Percentiles rank a stretch among this genome's conserved stretches.
These are phyloP conservation scores for Litchi chinensis DNA, from an alignment of 345 rosid genomes.

Conservation along the genomic window DNA sequence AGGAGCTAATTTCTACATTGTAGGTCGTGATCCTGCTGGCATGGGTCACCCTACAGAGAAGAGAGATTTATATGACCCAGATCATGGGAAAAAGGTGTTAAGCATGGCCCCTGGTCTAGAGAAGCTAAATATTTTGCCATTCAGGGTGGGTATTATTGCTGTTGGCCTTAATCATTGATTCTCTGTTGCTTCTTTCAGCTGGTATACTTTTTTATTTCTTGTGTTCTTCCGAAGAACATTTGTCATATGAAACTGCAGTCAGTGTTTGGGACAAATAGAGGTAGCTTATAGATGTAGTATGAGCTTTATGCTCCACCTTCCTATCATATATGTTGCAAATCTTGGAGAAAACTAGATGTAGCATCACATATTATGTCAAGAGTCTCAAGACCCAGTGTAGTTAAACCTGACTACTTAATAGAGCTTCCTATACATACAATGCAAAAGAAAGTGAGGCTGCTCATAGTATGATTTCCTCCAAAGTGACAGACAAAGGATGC, in stretches of 20 bases:
- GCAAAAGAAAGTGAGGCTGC: not conserved
- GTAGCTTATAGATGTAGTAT: not conserved
- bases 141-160: conserved; percentile 55
- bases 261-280: not conserved
- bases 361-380: not conserved
- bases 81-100: conserved; percentile 92
- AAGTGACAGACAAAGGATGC: not conserved
- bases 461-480: not conserved
- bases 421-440: not conserved
- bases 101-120: conserved; percentile 99
- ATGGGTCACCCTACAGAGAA: conserved; percentile 96
- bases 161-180: not conserved
- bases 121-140: conserved; percentile 91
- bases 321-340: not conserved
- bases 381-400: not conserved
- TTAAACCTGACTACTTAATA: not conserved
- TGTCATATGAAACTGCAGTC: conserved; percentile 3
- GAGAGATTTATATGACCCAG: conserved; percentile 94
- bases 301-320: not conserved
- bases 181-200: not conserved
- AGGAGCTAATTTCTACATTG: conserved; percentile 96
- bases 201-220: not conserved
- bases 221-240: not conserved
- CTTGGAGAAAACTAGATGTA: not conserved
- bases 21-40: conserved; percentile 99